Base-by-base conservation (phyloP, 1,139 yeast species). In the Kodamaea alishanica region DNA sequence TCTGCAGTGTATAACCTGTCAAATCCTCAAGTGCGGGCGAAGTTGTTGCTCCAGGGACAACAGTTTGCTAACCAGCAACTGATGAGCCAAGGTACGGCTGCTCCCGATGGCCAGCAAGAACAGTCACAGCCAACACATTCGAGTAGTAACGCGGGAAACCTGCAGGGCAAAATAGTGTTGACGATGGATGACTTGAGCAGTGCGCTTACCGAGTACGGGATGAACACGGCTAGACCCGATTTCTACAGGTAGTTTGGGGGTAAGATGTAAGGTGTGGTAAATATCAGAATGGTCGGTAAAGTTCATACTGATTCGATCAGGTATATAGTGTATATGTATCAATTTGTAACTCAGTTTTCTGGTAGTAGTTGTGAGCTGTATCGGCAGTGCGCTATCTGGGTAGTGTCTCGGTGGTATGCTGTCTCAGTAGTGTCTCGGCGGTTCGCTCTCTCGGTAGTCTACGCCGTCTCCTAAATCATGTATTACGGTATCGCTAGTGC, bases 121-220 rank as follows among this genome's bases (percentile, higher is more conserved):
- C 70, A 56, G 35, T 70, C 52, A 42, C 63, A 56, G 34, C 61
- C 60, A 15, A 60, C 56, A 27, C 64, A 62, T 36, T 47, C 70
- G 4, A 63, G 66, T 37, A 61, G 62, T 28, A 67, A 63, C 50
- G 75, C 79, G n/a, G 78, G 81, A 25, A 74, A 74, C 46, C 82
- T 73, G 46, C 84, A 82, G 46, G 88, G 87, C 25, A 85, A 86
- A 53, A 79, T 85, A 28, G 88, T 86, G 8, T 71, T 88, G 49
- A 87, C 96, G 0, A 84, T 86, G 85, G 95, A 87, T 46, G 96
- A 88, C 56, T 70, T 88, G 53, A 82, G 94, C 50, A 82, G 85
- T 55, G 96, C 96, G 0, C 64, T 88, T 48, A 77, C 89, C 30
- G 99, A 94, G 58, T 92, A 92, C 56, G 99, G 99, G 1, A 72